phyloP scores from a whole-genome alignment of 495 filamentous ascomycete genomes.

The Terfezia claveryi region DNA sequence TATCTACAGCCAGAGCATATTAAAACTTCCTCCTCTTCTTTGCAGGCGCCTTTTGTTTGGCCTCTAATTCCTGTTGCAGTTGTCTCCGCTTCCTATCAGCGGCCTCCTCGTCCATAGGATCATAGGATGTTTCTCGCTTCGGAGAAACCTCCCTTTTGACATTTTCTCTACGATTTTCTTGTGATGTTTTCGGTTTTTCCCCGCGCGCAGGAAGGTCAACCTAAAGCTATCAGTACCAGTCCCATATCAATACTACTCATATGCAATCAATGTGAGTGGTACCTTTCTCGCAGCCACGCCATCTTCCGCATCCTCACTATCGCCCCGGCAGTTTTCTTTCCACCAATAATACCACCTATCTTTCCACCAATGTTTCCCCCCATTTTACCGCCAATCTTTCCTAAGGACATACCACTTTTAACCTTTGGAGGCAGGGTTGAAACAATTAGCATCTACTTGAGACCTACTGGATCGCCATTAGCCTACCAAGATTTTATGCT shows the following conservation, averaged over 20 bases:
- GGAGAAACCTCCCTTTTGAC: conserved; percentile 4
- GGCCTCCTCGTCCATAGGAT: conserved; percentile 25
- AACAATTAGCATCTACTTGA: too few species aligned
- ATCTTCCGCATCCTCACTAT: background rate
- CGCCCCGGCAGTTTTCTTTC: background rate
- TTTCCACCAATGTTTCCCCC: background rate
- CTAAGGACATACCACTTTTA: background rate
- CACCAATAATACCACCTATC: conserved; percentile 3
- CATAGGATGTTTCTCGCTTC: conserved; percentile 15
- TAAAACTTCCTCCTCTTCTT: conserved; percentile 39
- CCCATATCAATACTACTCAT: too few species aligned
- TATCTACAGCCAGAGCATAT: too few species aligned
- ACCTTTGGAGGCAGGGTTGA: background rate
- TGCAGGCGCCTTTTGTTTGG: conserved; percentile 30
- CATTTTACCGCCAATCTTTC: background rate
- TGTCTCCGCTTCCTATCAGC: conserved; percentile 32
- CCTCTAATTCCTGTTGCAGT: conserved; percentile 32
- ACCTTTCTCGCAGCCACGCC: background rate
- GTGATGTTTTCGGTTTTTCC: background rate
- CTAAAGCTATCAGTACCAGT: background rate
- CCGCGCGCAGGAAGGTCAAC: background rate
- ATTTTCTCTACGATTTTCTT: conserved; percentile 2
- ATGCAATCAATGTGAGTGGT: too few species aligned
- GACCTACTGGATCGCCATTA: too few species aligned
- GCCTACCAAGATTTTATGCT: too few species aligned